Base-by-base conservation (phyloP, 2,329 filamentous ascomycete genomes). In the Truncatella angustata region DNA sequence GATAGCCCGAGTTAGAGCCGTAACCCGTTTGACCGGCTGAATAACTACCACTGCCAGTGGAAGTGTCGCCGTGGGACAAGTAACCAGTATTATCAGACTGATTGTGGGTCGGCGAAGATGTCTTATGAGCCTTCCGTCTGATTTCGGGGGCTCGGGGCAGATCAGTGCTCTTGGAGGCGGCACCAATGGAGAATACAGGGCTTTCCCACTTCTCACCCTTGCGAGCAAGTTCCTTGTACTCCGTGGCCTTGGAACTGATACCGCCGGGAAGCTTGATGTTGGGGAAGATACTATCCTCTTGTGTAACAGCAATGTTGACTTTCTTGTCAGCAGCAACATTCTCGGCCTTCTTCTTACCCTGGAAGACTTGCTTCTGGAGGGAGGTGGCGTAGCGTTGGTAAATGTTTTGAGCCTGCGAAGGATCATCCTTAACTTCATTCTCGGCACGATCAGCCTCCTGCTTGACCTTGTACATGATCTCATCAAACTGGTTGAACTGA, bases 201-300 rank as follows among this genome's bases (percentile, higher is more conserved):
- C 89, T 95, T 78, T 96, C 88, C 94, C 94, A 99, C 70, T 85
- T 87, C 51, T 96, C 89, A n/a, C 94, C 94, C 82, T 94, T 91
- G 60, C 77, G 78, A 7, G 93, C 90, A 53, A 96, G 80, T 20
- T 97, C 85, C 74, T 85, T 90, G 80, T 95, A 97, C 71, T 96
- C 91, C 21, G 90, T 95, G 9, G 93, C 92, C 82, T 96, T 97
- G 75, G 84, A 86, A 61, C 89, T 94, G 68, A 97, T 93, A 51
- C 91, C 92, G 28, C 89, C 89, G 23, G 92, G 91, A 5, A 99
- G 79, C 52, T 86, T 80, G 66, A 99, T 86, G 66, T 93, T 78
- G 65, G 90, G 88, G 86, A 99, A 96, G 58, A 83, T 90, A 58
- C 89, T 92, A 66, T 97, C 90, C 60, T 96, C 83, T 73, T 91